Conservation (phyloP, 257 asterid genomes). For the Ballota nigra region DNA sequence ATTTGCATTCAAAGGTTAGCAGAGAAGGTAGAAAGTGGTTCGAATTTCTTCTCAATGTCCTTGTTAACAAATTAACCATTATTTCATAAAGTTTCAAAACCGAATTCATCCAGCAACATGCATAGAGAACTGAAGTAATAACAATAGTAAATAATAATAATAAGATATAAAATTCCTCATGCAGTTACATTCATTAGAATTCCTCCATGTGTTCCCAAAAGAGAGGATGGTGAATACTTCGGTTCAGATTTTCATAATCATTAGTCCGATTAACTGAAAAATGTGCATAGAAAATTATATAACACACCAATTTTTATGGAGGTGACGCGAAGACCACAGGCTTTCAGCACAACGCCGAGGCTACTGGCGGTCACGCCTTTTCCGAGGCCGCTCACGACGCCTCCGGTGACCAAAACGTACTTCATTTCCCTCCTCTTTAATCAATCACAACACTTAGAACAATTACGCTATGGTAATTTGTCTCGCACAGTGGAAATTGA, state of each 20-base stretch:
- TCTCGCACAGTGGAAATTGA: too few relatives aligned
- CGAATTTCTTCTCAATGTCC: not conserved
- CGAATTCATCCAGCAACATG: not conserved
- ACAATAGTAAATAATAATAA: not conserved
- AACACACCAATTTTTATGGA: constrained; percentile 90
- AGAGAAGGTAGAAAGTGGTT: not conserved
- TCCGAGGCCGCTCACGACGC: constrained; percentile 98
- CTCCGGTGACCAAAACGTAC: constrained; percentile 92
- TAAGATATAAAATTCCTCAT: not conserved
- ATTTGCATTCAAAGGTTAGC: not conserved
- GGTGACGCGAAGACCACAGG: constrained; percentile 96
- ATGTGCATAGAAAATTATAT: not conserved
- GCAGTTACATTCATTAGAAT: constrained; percentile 10
- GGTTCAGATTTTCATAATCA: not conserved
- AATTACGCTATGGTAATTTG: not conserved
- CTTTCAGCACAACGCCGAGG: constrained; percentile 92
- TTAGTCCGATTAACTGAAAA: not conserved
- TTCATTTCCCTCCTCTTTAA: constrained; percentile 43
- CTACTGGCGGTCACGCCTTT: constrained; percentile 99
- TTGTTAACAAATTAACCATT: not conserved
- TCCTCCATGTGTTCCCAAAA: not conserved
- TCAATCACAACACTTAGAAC: not conserved
- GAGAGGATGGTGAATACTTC: not conserved
- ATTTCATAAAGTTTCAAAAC: not conserved
- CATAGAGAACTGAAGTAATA: not conserved